Percentiles rank a stretch among this genome's conserved stretches.
Conservation (phyloP, 2,329 filamentous ascomycete genomes). For the Knufia fluminis region DNA sequence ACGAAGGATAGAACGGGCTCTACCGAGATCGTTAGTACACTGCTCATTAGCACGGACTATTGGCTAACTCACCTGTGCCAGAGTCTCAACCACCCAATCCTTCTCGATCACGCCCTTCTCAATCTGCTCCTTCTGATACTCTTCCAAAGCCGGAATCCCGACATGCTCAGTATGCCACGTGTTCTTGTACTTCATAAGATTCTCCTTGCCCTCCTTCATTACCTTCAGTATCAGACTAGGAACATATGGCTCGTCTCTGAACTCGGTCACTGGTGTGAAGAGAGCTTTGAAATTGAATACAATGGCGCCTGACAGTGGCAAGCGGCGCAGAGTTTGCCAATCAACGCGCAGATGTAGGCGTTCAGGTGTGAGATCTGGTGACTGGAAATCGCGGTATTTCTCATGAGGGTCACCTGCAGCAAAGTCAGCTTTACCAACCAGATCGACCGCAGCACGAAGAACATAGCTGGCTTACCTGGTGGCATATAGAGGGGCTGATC, state of each 20-base stretch:
- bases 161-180: constrained; percentile 72
- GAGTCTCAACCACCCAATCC: constrained; percentile 58
- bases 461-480: constrained; percentile 27
- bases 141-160: constrained; percentile 53
- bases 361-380: constrained; percentile 45
- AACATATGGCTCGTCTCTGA: constrained; percentile 63
- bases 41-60: no score
- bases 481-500: constrained; percentile 68
- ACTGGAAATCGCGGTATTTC: constrained; percentile 49
- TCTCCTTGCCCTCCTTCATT: constrained; percentile 60
- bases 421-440: neutral
- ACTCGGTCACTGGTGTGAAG: constrained; percentile 64
- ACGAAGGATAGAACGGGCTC: constrained; percentile 28
- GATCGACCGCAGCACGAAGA: no score
- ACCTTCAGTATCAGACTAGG: constrained; percentile 61
- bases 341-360: constrained; percentile 67
- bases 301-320: constrained; percentile 65
- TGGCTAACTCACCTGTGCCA: constrained; percentile 37
- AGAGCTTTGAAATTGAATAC: constrained; percentile 85
- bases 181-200: constrained; percentile 69
- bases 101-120: constrained; percentile 49
- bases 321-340: constrained; percentile 74
- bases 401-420: constrained; percentile 54
- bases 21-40: no score
- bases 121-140: constrained; percentile 58